Conservation (phyloP, 805 yeast genomes). For the Suhomyces faveliae region DNA sequence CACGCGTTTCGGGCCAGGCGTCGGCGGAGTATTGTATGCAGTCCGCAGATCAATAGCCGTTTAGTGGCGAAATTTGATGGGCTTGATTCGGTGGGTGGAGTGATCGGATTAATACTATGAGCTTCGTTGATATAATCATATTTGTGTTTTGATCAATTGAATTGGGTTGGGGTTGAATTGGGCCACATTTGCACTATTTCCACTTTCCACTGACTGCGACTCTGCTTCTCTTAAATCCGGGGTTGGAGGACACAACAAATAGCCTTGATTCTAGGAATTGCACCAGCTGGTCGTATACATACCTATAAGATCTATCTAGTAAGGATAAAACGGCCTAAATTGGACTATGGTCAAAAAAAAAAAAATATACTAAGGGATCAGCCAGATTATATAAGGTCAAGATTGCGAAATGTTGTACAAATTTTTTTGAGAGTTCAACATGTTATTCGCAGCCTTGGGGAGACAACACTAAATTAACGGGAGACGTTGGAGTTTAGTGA, state of each 20-base stretch:
- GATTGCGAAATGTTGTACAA: constrained; percentile 1
- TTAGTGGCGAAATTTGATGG: too few species aligned
- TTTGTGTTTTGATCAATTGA: neutral
- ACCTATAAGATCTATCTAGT: neutral
- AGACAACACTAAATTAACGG: neutral
- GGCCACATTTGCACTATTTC: neutral
- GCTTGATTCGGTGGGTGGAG: too few species aligned
- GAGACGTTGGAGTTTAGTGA: neutral
- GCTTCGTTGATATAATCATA: too few species aligned
- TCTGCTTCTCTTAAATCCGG: neutral
- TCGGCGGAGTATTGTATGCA: neutral
- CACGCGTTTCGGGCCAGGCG: neutral
- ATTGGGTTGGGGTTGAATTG: neutral
- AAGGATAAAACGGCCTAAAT: neutral
- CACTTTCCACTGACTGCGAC: too few species aligned
- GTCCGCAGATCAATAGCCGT: neutral
- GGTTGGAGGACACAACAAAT: neutral
- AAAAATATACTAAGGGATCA: neutral
- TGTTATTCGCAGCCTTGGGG: constrained; percentile 1
- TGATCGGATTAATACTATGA: too few species aligned
- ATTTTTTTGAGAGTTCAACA: neutral
- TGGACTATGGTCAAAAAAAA: neutral
- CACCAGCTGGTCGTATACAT: neutral
- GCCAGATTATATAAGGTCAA: neutral
- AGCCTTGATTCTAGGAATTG: neutral